Base-by-base conservation (phyloP, 2,329 filamentous ascomycete genomes). In the Epichloe sp. region DNA sequence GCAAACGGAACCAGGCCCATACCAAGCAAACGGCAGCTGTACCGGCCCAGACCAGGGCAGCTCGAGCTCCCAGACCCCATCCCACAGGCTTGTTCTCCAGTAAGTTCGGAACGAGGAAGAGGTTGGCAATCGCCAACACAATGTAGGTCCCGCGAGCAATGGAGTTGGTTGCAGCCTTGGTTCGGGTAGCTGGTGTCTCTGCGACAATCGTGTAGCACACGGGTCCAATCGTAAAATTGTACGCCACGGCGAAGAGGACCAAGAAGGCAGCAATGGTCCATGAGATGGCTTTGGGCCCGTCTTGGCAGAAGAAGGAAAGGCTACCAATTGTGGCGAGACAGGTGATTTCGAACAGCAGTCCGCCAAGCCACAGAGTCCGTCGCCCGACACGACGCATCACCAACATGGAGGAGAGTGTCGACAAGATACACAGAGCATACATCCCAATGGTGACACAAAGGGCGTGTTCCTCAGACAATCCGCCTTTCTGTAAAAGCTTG, bases 401-500 rank as follows among this genome's bases (percentile, higher is more conserved):
- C 45, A 58, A 59, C 71, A 72, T 75, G 2, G 72, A 72, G 10
- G 62, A 57, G 11, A 74, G 62, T 3, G 71, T 73, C 7, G 71
- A 71, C 2, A 65, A 55, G 52, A 72, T 69, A 50, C 70, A 72
- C 37, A 76, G 65, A 5, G 40, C 52, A 46, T 57, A 57, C 47
- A 67, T 63, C 3, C 66, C 73, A 55, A 76, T 63, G 3, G 71
- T 70, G 51, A 77, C 72, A 35, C 67, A 63, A 50, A 73, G 75
- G 1, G 75, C 64, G 34, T 66, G 64, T 8, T 57, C 59, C 14
- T 65, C 58, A 5, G 56, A 55, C 23, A 78, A 61, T 6, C 75
- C 75, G 3, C 72, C 74, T 59, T 76, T 72, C 52, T 74, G 64
- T 52, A 77, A 73, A 51, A 69, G 63, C 57, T 78, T 77, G 10